These are phyloP conservation scores for Exsudoporus frostii DNA, from an alignment of 768 basidiomycete genomes.

Conservation along the genomic window DNA sequence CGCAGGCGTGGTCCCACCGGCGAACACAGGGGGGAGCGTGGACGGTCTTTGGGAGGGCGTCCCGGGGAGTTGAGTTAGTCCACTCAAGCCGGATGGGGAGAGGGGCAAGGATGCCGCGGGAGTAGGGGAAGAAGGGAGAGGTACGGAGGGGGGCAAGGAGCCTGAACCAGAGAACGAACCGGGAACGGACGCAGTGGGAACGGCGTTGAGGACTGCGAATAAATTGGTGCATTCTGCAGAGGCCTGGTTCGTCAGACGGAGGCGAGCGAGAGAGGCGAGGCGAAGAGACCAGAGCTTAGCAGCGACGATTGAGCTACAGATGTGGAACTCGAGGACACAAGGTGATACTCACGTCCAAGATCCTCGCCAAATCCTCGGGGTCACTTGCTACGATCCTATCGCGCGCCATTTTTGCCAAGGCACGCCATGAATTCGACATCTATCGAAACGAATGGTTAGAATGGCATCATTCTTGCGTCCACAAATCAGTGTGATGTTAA, in stretches of 20 bases:
- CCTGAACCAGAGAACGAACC: slow-evolving; percentile 47
- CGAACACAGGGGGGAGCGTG: not conserved
- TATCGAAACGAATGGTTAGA: slow-evolving; percentile 30
- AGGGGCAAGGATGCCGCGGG: slow-evolving; percentile 5
- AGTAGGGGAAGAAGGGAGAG: slow-evolving; percentile 36
- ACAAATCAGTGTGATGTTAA: not conserved
- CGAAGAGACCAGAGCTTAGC: slow-evolving; percentile 80
- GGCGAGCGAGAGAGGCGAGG: slow-evolving; percentile 70
- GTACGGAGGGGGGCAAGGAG: not conserved
- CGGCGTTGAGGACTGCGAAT: slow-evolving; percentile 62
- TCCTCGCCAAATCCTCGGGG: slow-evolving; percentile 60
- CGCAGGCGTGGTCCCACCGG: not conserved
- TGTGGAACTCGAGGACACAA: not conserved
- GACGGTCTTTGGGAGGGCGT: slow-evolving; percentile 22
- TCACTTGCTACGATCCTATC: slow-evolving; percentile 70
- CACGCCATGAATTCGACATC: slow-evolving; percentile 90
- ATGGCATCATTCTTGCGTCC: not conserved
- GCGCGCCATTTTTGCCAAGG: slow-evolving; percentile 79
- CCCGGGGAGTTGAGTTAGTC: slow-evolving; percentile 21
- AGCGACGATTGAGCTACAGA: not conserved
- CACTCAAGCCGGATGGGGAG: slow-evolving; percentile 22
- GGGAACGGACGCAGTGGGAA: slow-evolving; percentile 51
- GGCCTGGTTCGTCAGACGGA: slow-evolving; percentile 85
- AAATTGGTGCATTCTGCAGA: slow-evolving; percentile 81
- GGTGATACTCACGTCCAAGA: slow-evolving; percentile 58